Evolutionary conservation across 2,329 filamentous ascomycete species (phyloP).

Genomic region (Colletotrichum orchidophilum): DNA sequence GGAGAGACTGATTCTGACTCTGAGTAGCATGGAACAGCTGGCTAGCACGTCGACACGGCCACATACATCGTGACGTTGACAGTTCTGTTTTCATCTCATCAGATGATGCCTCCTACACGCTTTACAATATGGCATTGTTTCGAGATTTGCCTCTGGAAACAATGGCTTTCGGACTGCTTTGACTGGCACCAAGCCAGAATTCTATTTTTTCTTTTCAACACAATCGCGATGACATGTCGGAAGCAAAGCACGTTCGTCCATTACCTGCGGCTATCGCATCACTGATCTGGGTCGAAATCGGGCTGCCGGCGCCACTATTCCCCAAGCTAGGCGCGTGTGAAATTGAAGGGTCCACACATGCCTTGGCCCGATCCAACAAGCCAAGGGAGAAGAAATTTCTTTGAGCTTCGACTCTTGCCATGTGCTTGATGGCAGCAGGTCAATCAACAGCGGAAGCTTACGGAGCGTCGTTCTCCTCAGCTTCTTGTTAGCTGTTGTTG

Average conservation of each 20-base stretch:
- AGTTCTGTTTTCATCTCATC: background rate
- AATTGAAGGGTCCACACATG: conserved; percentile 15
- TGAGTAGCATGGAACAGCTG: conserved; percentile 2
- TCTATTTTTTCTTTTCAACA: background rate
- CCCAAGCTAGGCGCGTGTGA: background rate
- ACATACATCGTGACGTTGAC: background rate
- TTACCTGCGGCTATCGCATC: background rate
- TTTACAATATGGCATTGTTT: background rate
- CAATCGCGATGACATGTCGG: background rate
- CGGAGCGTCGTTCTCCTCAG: background rate
- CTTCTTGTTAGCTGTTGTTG: background rate
- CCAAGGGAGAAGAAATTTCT: background rate
- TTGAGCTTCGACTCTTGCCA: background rate
- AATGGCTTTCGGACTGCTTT: background rate
- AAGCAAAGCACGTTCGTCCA: background rate
- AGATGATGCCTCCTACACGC: background rate
- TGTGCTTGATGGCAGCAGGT: background rate
- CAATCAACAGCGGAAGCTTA: background rate
- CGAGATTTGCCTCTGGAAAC: background rate
- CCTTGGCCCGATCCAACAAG: background rate
- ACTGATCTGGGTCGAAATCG: conserved; percentile 5
- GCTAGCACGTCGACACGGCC: background rate
- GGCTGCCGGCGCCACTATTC: background rate
- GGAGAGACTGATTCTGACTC: background rate
- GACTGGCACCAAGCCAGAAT: background rate